Evolutionary conservation across 2,329 filamentous ascomycete species (phyloP).

Genomic region (Nothophaeocryptopus gaeumannii): DNA sequence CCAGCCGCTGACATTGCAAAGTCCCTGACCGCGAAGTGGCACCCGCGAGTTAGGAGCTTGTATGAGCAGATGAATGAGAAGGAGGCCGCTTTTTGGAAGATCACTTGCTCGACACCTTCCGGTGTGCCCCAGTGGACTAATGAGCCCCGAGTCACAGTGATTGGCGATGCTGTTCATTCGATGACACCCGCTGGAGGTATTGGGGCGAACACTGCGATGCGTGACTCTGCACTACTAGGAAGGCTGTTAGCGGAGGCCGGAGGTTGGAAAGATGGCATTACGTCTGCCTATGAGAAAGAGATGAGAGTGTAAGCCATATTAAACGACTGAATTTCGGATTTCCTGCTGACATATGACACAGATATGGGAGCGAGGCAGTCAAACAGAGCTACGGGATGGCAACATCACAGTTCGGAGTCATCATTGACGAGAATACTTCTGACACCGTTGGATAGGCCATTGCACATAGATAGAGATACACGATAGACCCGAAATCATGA

Average conservation of each 20-base stretch:
- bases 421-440: conserved; percentile 18
- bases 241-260: conserved; percentile 52
- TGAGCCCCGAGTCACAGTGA: conserved; percentile 56
- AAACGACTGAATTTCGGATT: too few species aligned
- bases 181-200: conserved; percentile 58
- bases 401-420: conserved; percentile 37
- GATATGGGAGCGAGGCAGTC: conserved; percentile 57
- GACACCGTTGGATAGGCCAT: conserved; percentile 9
- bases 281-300: conserved; percentile 39
- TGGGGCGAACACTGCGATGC: conserved; percentile 57
- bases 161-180: conserved; percentile 57
- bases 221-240: conserved; percentile 56
- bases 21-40: conserved; percentile 54
- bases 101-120: conserved; percentile 59
- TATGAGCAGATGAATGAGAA: conserved; percentile 57
- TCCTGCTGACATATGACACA: background rate
- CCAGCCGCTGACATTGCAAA: conserved; percentile 59
- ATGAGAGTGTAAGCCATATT: conserved; percentile 45
- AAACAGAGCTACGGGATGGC: conserved; percentile 53
- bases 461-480: too few species aligned
- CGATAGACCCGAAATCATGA: too few species aligned
- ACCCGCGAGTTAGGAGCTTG: conserved; percentile 54
- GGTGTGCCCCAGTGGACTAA: conserved; percentile 62
- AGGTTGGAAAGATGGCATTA: conserved; percentile 44
- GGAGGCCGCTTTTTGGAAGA: conserved; percentile 65